These are phyloP conservation scores for Hypoxylon trugodes DNA, from an alignment of 495 filamentous ascomycete genomes.

Conservation along the genomic window DNA sequence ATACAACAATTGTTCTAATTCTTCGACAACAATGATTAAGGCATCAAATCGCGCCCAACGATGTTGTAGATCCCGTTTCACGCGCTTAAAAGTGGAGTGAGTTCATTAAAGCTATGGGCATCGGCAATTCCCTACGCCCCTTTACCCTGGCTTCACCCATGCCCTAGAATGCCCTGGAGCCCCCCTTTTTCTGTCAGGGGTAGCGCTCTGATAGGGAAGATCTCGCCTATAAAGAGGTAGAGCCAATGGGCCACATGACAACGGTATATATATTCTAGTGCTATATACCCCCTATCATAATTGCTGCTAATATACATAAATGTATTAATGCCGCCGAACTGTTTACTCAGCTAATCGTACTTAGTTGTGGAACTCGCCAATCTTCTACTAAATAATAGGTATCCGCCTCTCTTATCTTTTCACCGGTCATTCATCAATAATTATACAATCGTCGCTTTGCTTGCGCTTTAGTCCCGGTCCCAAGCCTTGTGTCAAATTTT, in stretches of 20 bases:
- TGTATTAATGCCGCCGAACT: too few relatives aligned
- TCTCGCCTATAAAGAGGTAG: too few relatives aligned
- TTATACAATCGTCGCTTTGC: background rate
- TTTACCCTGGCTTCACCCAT: background rate
- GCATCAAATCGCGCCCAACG: background rate
- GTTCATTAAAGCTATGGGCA: background rate
- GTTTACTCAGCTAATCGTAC: too few relatives aligned
- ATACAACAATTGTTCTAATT: too few relatives aligned
- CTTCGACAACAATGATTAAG: background rate
- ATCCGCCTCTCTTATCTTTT: background rate
- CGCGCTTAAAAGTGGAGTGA: background rate
- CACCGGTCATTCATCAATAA: background rate
- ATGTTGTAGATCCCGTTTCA: background rate
- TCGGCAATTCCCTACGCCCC: background rate
- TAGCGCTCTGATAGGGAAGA: too few relatives aligned
- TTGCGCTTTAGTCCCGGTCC: slow-evolving; percentile 5
- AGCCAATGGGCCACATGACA: too few relatives aligned
- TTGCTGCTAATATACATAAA: too few relatives aligned
- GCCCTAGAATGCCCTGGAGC: too few relatives aligned
- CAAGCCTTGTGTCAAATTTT: background rate
- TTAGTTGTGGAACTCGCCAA: too few relatives aligned
- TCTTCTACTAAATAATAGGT: background rate
- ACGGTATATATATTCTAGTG: too few relatives aligned
- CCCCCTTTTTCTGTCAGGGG: too few relatives aligned
- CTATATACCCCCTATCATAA: too few relatives aligned